phyloP scores from a whole-genome alignment of 2,329 filamentous ascomycete genomes.

The Cadophora sp. region DNA sequence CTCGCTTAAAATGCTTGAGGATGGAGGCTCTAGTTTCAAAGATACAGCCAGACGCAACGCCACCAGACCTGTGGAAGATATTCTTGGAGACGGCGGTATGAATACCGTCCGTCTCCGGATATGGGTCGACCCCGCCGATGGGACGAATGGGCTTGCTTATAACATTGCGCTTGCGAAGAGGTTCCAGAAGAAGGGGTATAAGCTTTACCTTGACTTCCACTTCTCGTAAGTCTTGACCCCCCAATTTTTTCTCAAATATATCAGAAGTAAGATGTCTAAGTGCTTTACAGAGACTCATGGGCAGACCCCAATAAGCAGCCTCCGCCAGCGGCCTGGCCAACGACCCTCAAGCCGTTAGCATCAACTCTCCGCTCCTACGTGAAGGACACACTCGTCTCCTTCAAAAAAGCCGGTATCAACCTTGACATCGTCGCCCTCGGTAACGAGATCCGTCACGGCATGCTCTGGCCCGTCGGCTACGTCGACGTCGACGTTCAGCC shows the following conservation, averaged over 20 bases:
- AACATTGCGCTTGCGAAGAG: slow-evolving; percentile 70
- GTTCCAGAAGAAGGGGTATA: slow-evolving; percentile 65
- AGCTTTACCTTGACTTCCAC: slow-evolving; percentile 66
- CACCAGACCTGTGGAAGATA: slow-evolving; percentile 62
- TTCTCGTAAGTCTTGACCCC: slow-evolving; percentile 47
- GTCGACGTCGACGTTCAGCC: slow-evolving; percentile 51
- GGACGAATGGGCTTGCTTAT: slow-evolving; percentile 72
- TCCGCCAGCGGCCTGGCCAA: slow-evolving; percentile 69
- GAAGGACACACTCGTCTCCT: slow-evolving; percentile 64
- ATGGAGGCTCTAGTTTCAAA: slow-evolving; percentile 47
- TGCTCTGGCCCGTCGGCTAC: slow-evolving; percentile 70
- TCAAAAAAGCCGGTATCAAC: slow-evolving; percentile 60
- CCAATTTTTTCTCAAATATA: background rate
- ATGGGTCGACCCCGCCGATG: slow-evolving; percentile 72
- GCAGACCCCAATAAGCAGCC: slow-evolving; percentile 70
- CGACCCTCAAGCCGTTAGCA: slow-evolving; percentile 61
- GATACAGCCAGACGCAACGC: slow-evolving; percentile 46
- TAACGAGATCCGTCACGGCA: slow-evolving; percentile 74
- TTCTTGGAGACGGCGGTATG: slow-evolving; percentile 66
- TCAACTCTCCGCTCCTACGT: slow-evolving; percentile 73
- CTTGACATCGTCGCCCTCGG: slow-evolving; percentile 72
- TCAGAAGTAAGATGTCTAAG: background rate
- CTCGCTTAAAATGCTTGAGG: slow-evolving; percentile 47
- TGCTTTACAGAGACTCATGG: slow-evolving; percentile 65
- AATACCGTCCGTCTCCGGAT: slow-evolving; percentile 74